Base-by-base conservation (phyloP, 164 flowering plant species). In the Protea cynaroides region DNA sequence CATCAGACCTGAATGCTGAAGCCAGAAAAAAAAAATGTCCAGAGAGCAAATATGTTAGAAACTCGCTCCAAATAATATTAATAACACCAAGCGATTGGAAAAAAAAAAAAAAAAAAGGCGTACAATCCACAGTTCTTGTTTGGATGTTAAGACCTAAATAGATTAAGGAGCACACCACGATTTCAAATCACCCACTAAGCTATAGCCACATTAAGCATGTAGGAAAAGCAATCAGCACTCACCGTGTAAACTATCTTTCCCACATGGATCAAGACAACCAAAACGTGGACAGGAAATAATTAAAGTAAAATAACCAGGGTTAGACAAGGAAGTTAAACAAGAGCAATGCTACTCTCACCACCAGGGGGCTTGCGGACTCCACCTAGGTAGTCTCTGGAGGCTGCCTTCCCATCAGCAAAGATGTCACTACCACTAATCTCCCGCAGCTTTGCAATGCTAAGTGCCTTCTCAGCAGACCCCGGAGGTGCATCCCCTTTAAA, bases 291-390 rank as follows among this genome's bases (percentile, higher is more conserved):
- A 17, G 38, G 14, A 7, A 17, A 13, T 22, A 25, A 56, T 29
- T 25, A 65, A n/a, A 25, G 59, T 34, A 23, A 43, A 46, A 69
- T 23, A 67, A 43, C 65, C 43, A 71, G 52, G 65, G 59, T 63
- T 68, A 54, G 37, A 56, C 44, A 52, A 37, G 65, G 57, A 62
- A 62, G 49, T 83, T 75, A 94, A 73, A 94, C 88, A 79, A 94
- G 69, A 9, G 96, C 82, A 61, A 94, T 89, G 87, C 92, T 94
- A 89, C 99, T 94, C 67, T 86, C 95, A 0, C 99, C 99, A 62
- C 97, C 99, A 7, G 99, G 99, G 25, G 99, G 99, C 74, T 94
- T 83, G 74, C 99, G 97, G 25, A 89, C 93, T 3, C 97, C 97
- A 7, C 97, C 96, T 11, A 88, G 65, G 83, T 84, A 83, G 64